Base-by-base conservation (phyloP, 768 basidiomycete species). In the Boletus reticuloceps region DNA sequence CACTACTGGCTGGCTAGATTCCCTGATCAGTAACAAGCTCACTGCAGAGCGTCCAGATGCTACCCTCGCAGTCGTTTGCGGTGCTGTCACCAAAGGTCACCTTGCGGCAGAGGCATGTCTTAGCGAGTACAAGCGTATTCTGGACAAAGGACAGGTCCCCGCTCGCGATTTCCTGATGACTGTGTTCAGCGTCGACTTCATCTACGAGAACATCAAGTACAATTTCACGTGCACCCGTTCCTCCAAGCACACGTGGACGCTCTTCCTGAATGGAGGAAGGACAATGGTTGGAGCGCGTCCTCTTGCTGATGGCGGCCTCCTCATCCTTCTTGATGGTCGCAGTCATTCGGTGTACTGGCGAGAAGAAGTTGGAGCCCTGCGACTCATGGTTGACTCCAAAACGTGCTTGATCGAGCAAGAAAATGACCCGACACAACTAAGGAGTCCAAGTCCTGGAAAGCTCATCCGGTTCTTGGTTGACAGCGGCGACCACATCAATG, bases 391-490 rank as follows among this genome's bases (percentile, higher is more conserved):
- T 56, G 96, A 99, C 74, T 83, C 94, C 50, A 96, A 98, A 81
- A 99, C 97, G 16, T 97, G 95, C 71, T 80, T 98, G 75, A 94
- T 99, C 63, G 97, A 98, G 72, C 95, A 98, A 74, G 97, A 99
- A 80, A 98, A 98, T 64, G 97, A 99, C 66, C 97, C 97, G 16
- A 99, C 97, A 22, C 96, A 98, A 72, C 79, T 98, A 44, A 81
- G 97, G 63, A 94, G 91, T 66, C 97, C 97, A 10, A 92, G 88
- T 74, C 97, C 97, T 11, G 97, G 97, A 37, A 99, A 99, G 74
- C 83, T 99, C 47, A 83, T 99, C 52, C 83, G 95, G 34, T 95
- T 88, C 78, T 83, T 98, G 58, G 86, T 98, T 60, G 97, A 99
- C 65, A 95, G 91, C 54, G 97, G 97, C 9, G 97, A 99, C 56